Base-by-base conservation (phyloP, 1,284 basidiomycete species). In the Tausonia pullulans region DNA sequence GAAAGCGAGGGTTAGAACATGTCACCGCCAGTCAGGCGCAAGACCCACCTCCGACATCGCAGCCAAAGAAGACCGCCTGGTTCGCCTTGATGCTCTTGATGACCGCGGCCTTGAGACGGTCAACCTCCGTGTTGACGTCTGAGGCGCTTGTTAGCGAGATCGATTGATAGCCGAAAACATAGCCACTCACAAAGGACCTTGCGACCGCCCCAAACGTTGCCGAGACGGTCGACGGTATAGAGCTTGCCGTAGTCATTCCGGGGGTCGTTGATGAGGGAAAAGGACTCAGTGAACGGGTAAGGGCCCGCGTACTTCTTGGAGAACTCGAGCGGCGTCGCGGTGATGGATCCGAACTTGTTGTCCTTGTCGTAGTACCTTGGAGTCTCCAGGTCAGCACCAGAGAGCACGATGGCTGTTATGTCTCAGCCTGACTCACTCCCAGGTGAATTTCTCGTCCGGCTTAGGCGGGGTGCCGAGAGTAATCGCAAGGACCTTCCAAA, bases 181-280 rank as follows among this genome's bases (percentile, higher is more conserved):
- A 85, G 27, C 27, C 27, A 27, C 27, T 27, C 27, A 27, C 27
- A 27, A 27, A 27, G 81, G 45, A 98, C 86, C 7, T 86, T 82
- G 0, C 87, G 82, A 5, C 84, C 90, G 68, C 87, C 88, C 86
- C 88, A 91, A 50, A 98, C 80, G 73, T 97, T 97, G 9, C 93
- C 92, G 57, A 98, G 84, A 69, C 88, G 87, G 71, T 94, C 86
- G 45, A 98, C 90, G 5, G 90, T 90, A 78, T 95, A 95, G n/a
- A 95, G 81, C 75, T 85, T 87, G 67, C 81, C 81, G 72, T 87
- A 88, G 16, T 80, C 79, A 73, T 96, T 93, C 45, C 94, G 83
- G 14, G 95, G 94, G 74, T 98, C 94, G 73, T 98, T 87, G 77
- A 98, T 93, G 49, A 98, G 82, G 59, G 91, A 95, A 80, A 96